Evolutionary conservation across 148 eudicot genomes (phyloP).

Genomic region (Tetragonia tetragonoides): DNA sequence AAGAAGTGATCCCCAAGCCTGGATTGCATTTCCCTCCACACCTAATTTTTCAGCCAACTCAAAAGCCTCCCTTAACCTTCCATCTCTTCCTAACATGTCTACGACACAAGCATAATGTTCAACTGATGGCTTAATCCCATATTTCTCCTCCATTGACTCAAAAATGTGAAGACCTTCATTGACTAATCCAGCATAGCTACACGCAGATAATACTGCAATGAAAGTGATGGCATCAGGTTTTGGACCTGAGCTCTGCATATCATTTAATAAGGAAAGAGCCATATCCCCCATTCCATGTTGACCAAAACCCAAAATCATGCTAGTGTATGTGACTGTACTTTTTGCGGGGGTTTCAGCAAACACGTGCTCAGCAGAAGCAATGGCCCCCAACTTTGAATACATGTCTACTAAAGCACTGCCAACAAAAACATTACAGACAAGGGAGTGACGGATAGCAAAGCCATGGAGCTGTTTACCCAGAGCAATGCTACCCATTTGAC

Average conservation of each 20-base stretch:
- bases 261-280: constrained; percentile 56
- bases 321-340: constrained; percentile 75
- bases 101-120: constrained; percentile 83
- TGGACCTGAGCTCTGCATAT: constrained; percentile 52
- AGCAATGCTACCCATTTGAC: constrained; percentile 50
- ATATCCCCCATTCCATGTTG: constrained; percentile 76
- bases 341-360: constrained; percentile 43
- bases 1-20: constrained; percentile 88
- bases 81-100: constrained; percentile 86
- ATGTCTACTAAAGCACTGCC: constrained; percentile 74
- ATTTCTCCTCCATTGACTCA: constrained; percentile 62
- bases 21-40: constrained; percentile 44
- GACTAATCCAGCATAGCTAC: constrained; percentile 82
- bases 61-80: constrained; percentile 71
- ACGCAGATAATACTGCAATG: constrained; percentile 78
- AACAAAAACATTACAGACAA: constrained; percentile 71
- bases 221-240: constrained; percentile 78
- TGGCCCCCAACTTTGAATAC: constrained; percentile 80
- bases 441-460: constrained; percentile 56
- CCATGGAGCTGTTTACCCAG: constrained; percentile 75
- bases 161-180: constrained; percentile 74
- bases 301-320: constrained; percentile 83
- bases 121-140: constrained; percentile 50
- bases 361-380: constrained; percentile 60
- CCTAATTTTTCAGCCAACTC: constrained; percentile 61